Percentiles rank a stretch among this genome's conserved stretches.
Evolutionary conservation across 768 basidiomycete genomes (phyloP).

Genomic region (Trametopsis cervina): DNA sequence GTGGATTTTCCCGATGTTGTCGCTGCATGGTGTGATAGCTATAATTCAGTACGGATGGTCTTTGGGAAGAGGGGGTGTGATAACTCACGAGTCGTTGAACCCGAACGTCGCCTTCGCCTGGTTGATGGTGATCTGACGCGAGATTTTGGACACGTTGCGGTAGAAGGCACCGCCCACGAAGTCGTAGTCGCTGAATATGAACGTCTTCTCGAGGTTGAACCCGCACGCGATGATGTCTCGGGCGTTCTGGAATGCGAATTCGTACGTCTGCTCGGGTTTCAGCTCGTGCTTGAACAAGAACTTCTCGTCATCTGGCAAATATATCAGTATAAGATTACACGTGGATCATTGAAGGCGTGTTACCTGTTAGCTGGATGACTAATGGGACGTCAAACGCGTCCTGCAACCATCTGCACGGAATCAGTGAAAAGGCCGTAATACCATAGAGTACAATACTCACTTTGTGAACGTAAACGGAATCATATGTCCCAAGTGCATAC

Average conservation of each 20-base stretch:
- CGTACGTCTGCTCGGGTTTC: constrained; percentile 80
- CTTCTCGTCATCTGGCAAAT: constrained; percentile 84
- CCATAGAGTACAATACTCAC: constrained; percentile 36
- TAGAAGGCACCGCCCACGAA: constrained; percentile 93
- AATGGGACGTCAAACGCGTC: constrained; percentile 92
- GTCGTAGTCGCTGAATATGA: constrained; percentile 92
- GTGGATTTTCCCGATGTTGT: constrained; percentile 97
- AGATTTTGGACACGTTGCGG: constrained; percentile 87
- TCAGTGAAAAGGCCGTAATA: neutral
- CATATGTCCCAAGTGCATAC: constrained; percentile 97
- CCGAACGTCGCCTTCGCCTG: constrained; percentile 96
- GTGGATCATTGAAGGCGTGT: constrained; percentile 9
- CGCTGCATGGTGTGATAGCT: no score
- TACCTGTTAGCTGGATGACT: constrained; percentile 93
- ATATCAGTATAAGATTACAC: neutral
- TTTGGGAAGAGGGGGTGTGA: no score
- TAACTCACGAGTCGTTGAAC: constrained; percentile 86
- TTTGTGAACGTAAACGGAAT: constrained; percentile 97
- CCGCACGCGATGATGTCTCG: constrained; percentile 96
- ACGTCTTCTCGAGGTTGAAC: constrained; percentile 86
- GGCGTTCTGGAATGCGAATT: constrained; percentile 82
- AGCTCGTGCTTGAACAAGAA: constrained; percentile 96
- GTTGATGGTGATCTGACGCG: constrained; percentile 86
- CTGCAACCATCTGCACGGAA: constrained; percentile 76
- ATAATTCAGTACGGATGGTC: no score